A percentile compares a stretch with the other conserved stretches of the same genome.
These are phyloP conservation scores for Rhodocollybia butyracea DNA, from an alignment of 768 basidiomycete species.

Conservation along the genomic window DNA sequence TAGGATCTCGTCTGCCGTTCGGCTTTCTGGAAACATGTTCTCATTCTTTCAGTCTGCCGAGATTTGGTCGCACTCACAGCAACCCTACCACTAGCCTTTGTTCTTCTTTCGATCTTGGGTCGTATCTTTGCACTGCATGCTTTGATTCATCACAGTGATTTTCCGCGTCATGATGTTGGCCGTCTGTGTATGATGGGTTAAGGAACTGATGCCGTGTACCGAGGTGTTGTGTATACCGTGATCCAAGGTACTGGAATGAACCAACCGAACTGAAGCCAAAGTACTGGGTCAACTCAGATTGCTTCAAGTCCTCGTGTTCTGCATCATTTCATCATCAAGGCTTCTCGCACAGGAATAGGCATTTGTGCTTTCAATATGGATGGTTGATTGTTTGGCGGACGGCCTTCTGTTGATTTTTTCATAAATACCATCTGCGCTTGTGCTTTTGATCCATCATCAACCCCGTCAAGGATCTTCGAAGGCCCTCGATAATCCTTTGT, in stretches of 20 bases:
- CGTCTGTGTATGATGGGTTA: not conserved
- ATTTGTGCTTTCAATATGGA: slow-evolving; percentile 6
- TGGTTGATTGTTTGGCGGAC: slow-evolving; percentile 7
- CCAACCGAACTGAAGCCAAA: slow-evolving; percentile 3
- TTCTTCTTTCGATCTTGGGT: not conserved
- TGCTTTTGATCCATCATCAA: slow-evolving; percentile 8
- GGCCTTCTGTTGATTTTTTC: slow-evolving; percentile 7
- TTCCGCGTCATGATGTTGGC: not conserved
- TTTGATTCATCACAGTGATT: slow-evolving; percentile 2
- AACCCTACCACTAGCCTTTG: not conserved
- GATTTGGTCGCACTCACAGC: too few species aligned
- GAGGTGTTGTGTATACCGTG: not conserved
- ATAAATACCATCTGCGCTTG: slow-evolving; percentile 9
- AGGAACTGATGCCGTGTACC: not conserved
- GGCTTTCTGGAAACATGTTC: slow-evolving; percentile 5
- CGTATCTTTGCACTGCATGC: not conserved
- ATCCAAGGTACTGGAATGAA: not conserved
- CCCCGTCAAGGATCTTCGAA: slow-evolving; percentile 5
- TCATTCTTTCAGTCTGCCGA: not conserved
- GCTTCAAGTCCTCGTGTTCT: slow-evolving; percentile 7
- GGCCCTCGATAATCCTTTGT: not conserved
- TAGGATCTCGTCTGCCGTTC: not conserved
- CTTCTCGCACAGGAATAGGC: slow-evolving; percentile 10
- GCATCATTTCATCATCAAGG: slow-evolving; percentile 8
- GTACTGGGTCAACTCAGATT: slow-evolving; percentile 5